Conservation (phyloP, 1,284 basidiomycete genomes). For the Agroathelia rolfsii region DNA sequence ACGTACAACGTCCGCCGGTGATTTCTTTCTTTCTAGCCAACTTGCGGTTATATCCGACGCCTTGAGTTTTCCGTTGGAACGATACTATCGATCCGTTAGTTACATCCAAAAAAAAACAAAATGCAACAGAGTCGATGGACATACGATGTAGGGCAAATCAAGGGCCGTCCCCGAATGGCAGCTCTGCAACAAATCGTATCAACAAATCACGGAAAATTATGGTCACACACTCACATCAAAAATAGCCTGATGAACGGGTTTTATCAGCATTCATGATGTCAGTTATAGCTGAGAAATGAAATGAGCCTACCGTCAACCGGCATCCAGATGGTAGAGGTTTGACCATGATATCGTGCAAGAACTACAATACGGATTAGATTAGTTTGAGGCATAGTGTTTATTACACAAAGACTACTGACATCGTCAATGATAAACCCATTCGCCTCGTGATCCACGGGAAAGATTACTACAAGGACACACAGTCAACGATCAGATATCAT, state of each 20-base stretch:
- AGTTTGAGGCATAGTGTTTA: constrained; percentile 1
- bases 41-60: constrained; percentile 33
- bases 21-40: constrained; percentile 24
- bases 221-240: constrained; percentile 47
- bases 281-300: constrained; percentile 1
- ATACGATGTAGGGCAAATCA: constrained; percentile 54
- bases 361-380: constrained; percentile 32
- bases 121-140: constrained; percentile 11
- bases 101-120: not conserved
- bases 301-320: constrained; percentile 54
- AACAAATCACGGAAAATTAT: constrained; percentile 1
- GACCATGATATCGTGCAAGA: constrained; percentile 54
- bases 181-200: constrained; percentile 25
- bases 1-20: constrained; percentile 42
- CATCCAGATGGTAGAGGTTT: constrained; percentile 50
- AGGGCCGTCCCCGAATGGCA: constrained; percentile 57
- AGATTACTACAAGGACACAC: constrained; percentile 37
- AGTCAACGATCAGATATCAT: not conserved
- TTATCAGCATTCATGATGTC: not conserved
- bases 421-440: constrained; percentile 70
- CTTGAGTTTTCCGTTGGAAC: constrained; percentile 46
- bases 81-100: constrained; percentile 34
- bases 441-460: constrained; percentile 66
- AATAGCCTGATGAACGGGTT: constrained; percentile 36
- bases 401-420: constrained; percentile 30